Evolutionary conservation across 163 green algal genomes (phyloP).

Genomic region (Volvox carteri): DNA sequence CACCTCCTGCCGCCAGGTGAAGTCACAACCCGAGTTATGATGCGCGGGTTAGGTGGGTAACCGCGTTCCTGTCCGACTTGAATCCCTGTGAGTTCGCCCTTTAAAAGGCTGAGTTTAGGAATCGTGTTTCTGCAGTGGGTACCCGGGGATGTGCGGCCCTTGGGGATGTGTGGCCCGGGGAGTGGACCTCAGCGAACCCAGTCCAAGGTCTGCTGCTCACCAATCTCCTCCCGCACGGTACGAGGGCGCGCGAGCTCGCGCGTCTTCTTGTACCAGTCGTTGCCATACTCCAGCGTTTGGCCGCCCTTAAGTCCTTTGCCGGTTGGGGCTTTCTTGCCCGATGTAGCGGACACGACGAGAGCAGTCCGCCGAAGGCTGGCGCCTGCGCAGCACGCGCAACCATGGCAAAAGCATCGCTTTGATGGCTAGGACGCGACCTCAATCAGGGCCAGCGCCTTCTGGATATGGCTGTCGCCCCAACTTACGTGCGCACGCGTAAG

Average conservation of each 20-base stretch:
- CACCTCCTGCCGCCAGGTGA: too few relatives aligned
- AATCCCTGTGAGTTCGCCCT: too few relatives aligned
- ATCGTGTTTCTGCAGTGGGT: too few relatives aligned
- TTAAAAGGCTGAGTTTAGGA: too few relatives aligned
- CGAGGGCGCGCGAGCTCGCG: conserved; percentile 40
- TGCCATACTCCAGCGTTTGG: conserved; percentile 4
- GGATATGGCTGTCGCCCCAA: background rate
- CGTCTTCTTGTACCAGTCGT: conserved; percentile 56
- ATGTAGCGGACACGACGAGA: background rate
- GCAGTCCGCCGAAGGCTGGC: background rate
- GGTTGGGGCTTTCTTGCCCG: conserved; percentile 27
- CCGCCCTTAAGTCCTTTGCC: conserved; percentile 12
- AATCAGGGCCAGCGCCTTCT: background rate
- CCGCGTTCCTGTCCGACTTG: too few relatives aligned
- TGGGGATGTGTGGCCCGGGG: too few relatives aligned
- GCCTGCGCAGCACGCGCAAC: background rate
- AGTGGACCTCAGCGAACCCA: too few relatives aligned
- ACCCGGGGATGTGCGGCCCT: too few relatives aligned
- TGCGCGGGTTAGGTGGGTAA: too few relatives aligned
- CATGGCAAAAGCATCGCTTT: background rate
- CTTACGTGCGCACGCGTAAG: background rate
- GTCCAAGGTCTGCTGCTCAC: too few relatives aligned
- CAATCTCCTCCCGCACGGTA: conserved; percentile 59
- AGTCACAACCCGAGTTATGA: too few relatives aligned
- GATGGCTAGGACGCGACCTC: background rate